These are phyloP conservation scores for Uronychia binucleata DNA, from an alignment of 73 alveolate species.

Conservation along the genomic window DNA sequence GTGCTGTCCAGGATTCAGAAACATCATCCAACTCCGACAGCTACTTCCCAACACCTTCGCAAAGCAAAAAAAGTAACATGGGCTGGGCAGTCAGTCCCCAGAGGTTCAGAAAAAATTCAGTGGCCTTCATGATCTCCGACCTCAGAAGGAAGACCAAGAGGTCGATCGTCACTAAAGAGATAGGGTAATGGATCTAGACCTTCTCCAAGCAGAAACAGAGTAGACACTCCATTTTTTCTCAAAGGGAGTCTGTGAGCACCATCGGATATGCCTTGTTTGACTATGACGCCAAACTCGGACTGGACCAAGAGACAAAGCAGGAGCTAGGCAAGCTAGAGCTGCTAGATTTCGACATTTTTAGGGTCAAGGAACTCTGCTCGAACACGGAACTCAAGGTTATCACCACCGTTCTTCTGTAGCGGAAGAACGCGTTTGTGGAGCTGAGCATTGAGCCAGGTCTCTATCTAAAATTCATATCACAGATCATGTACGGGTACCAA, in stretches of 20 bases:
- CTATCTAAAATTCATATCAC: slow-evolving; percentile 4
- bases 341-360: slow-evolving; percentile 13
- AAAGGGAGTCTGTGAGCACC: background rate
- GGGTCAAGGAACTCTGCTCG: slow-evolving; percentile 4
- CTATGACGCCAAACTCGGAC: background rate
- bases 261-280: background rate
- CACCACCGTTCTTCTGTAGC: background rate
- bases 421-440: background rate
- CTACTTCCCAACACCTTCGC: background rate
- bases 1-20: background rate
- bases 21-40: background rate
- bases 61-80: background rate
- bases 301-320: background rate
- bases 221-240: background rate
- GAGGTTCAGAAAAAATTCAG: background rate
- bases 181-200: background rate
- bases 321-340: slow-evolving; percentile 7
- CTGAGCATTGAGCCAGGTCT: background rate
- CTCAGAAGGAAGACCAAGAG: background rate
- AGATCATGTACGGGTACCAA: slow-evolving; percentile 32
- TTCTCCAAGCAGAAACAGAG: background rate
- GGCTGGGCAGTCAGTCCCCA: background rate
- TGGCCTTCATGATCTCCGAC: background rate
- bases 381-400: background rate
- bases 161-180: background rate